These are phyloP conservation scores for Allium cepa DNA, from an alignment of 106 monocot genomes.

Conservation along the genomic window DNA sequence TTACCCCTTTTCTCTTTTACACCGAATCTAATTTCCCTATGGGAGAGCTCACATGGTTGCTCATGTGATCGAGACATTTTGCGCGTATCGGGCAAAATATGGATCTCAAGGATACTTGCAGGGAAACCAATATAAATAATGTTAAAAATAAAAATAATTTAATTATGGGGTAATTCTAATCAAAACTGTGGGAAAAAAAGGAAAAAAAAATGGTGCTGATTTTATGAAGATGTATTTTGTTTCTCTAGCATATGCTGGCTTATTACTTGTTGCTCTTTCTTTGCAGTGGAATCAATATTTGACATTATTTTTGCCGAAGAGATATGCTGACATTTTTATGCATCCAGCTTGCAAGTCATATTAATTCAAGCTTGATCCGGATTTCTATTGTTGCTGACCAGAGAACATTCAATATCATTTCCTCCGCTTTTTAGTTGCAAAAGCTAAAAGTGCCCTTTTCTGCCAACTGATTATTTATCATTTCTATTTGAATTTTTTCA, in stretches of 20 bases:
- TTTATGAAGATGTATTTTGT: neutral
- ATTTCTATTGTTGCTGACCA: too few relatives aligned
- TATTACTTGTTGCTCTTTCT: neutral
- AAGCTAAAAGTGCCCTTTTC: too few relatives aligned
- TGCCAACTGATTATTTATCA: too few relatives aligned
- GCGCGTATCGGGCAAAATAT: too few relatives aligned
- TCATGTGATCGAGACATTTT: too few relatives aligned
- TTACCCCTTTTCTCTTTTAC: neutral
- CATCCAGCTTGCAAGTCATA: too few relatives aligned
- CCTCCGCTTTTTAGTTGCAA: too few relatives aligned
- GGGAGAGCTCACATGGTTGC: too few relatives aligned
- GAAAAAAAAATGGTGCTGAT: neutral
- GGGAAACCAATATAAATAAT: neutral
- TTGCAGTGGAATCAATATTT: conserved; percentile 18
- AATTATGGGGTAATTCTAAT: neutral
- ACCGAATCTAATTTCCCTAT: neutral
- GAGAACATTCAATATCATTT: too few relatives aligned
- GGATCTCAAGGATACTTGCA: too few relatives aligned
- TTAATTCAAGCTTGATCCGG: too few relatives aligned
- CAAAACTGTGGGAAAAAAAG: neutral
- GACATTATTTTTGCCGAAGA: conserved; percentile 8
- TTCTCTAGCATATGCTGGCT: neutral
- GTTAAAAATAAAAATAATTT: neutral
- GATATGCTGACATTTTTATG: neutral
- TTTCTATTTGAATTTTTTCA: too few relatives aligned